Base-by-base conservation (phyloP, 2,329 filamentous ascomycete species). In the Rasamsonia emersonii region DNA sequence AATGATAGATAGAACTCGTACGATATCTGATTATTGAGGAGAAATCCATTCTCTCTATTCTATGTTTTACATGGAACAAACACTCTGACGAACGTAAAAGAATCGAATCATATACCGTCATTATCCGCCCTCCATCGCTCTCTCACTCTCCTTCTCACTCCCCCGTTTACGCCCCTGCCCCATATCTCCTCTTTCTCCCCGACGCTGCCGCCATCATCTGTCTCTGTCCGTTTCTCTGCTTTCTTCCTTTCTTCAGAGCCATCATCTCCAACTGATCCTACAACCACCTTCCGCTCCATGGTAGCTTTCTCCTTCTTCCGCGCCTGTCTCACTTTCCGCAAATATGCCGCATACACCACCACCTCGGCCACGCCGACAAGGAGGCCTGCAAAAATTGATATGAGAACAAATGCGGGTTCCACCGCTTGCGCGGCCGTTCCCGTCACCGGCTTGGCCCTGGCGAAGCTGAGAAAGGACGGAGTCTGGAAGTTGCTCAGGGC, bases 311-410 rank as follows among this genome's bases (percentile, higher is more conserved):
- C 64, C 32, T 52, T 56, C 14, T 41, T 45, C 33, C 49, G 56
- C 15, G 61, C 61, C 32, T 50, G 33, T 29, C 55, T 53, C 9
- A 67, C 51, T 40, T 67, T 67, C 24, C 54, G 47, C 32, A 67
- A 37, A 46, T 69, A 69, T 8, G 59, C 58, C 15, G 56, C 60
- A 49, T 68, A 68, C 10, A 69, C 56, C 9, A 57, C 49, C 15
- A 61, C 59, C 46, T 69, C 65, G 4, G 65, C 64, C 11, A 67
- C 49, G 1, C 62, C 65, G 23, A 69, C 62, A 25, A 57, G 41
- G 28, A 67, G 24, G 3, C 55, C 64, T 5, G 52, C 53, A 28
- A 56, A 50, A 9, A 67, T 34, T 16, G 61, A 58, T 3, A 65
- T 25, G 7, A 67, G 42, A 9, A 67, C 61, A 9, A 57, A 49